These are phyloP conservation scores for Teunomyces stri DNA, from an alignment of 805 yeast species.

Conservation along the genomic window DNA sequence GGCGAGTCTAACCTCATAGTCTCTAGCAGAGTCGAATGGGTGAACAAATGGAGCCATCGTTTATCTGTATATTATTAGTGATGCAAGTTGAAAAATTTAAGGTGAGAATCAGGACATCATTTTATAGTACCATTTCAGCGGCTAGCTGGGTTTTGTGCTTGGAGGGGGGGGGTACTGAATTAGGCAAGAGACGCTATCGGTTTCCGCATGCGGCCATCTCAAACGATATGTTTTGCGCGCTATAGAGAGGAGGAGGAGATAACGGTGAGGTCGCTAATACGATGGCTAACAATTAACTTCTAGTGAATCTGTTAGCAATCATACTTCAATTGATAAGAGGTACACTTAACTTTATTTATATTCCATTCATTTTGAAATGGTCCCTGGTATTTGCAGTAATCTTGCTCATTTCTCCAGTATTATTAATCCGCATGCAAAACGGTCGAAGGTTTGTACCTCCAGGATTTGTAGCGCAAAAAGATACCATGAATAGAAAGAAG, in stretches of 20 bases:
- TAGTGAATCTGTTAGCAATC: too few relatives aligned
- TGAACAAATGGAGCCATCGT: slow-evolving; percentile 25
- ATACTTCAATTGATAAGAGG: too few relatives aligned
- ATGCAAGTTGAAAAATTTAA: background rate
- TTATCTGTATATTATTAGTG: background rate
- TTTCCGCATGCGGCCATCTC: slow-evolving; percentile 2
- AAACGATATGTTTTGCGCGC: background rate
- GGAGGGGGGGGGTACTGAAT: background rate
- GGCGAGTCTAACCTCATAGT: slow-evolving; percentile 56
- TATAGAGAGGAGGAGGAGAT: background rate
- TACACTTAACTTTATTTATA: too few relatives aligned
- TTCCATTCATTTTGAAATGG: too few relatives aligned
- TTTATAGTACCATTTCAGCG: background rate
- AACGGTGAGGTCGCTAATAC: background rate
- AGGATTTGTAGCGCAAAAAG: background rate
- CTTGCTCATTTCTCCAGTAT: background rate
- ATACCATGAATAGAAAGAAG: background rate
- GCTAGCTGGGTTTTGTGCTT: background rate
- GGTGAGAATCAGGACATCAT: background rate
- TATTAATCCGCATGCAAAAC: background rate
- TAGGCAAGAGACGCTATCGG: slow-evolving; percentile 1
- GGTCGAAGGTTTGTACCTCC: background rate
- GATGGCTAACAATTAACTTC: too few relatives aligned
- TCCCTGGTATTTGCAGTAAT: background rate
- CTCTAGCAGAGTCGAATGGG: slow-evolving; percentile 61